Evolutionary conservation across 2,329 filamentous ascomycete genomes (phyloP).

Genomic region (Penicillium aurantiogriseum): DNA sequence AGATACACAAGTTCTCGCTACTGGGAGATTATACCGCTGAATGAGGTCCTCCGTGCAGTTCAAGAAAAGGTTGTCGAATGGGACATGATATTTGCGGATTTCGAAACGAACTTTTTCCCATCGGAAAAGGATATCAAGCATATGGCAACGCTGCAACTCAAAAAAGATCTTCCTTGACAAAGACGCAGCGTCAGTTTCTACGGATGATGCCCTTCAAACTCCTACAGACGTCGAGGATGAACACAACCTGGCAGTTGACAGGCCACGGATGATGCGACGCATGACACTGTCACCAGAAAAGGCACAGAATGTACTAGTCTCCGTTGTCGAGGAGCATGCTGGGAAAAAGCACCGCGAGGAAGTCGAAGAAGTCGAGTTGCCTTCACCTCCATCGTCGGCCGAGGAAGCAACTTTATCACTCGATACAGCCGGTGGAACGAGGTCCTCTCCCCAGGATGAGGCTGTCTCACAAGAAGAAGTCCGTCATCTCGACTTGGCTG

Average conservation of each 20-base stretch:
- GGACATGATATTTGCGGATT: constrained; percentile 86
- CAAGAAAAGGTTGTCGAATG: constrained; percentile 90
- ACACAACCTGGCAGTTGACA: constrained; percentile 29
- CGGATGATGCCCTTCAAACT: constrained; percentile 62
- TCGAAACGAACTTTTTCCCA: constrained; percentile 88
- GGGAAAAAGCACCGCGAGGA: constrained; percentile 34
- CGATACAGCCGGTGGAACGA: constrained; percentile 18
- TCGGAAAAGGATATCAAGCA: constrained; percentile 94
- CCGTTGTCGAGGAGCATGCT: constrained; percentile 64
- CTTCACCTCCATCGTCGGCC: constrained; percentile 18
- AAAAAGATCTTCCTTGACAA: constrained; percentile 88
- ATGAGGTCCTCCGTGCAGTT: constrained; percentile 82
- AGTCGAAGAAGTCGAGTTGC: constrained; percentile 11
- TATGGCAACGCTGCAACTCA: constrained; percentile 85
- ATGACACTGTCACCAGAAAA: constrained; percentile 59
- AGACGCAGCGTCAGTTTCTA: constrained; percentile 70
- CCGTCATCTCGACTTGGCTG: constrained; percentile 61
- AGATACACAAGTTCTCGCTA: constrained; percentile 93
- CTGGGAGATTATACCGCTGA: constrained; percentile 94
- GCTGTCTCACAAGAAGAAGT: constrained; percentile 52
- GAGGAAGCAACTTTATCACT: constrained; percentile 23
- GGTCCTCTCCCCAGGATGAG: constrained; percentile 23
- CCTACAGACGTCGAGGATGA: constrained; percentile 37
- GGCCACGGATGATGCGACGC: constrained; percentile 37
- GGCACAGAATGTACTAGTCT: constrained; percentile 62